Base-by-base conservation (phyloP, 768 basidiomycete genomes). In the Dentipellis sp. region DNA sequence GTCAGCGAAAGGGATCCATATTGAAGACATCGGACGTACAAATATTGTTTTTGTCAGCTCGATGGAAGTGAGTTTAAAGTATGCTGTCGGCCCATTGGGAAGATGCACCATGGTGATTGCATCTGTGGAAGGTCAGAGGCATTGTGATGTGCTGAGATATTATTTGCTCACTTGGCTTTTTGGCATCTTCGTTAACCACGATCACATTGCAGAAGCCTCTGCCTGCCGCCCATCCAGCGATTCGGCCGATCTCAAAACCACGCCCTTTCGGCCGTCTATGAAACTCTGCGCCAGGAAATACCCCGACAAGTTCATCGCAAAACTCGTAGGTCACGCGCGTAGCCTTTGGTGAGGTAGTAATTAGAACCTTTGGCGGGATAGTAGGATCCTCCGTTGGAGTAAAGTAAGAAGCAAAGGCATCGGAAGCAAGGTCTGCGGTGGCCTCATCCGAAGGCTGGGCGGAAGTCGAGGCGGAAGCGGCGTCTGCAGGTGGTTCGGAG, bases 101-200 rank as follows among this genome's bases (percentile, higher is more conserved):
- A 99, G 82, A 66, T 95, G 82, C 46, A 93, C 81, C 53, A 98
- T 71, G 0, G 95, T 97, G 59, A 99, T 84, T 2, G 94, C 93
- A 71, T 95, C 97, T 98, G 61, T 4, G 58, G 16, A 52, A 39
- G 50, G 21, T 8, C 23, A 22, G 58, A 10, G 50, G 19, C 16
- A 48, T 58, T 35, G 52, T 57, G 19, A 61, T 56, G 63, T 16
- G 58, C 51, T 40, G 38, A 6, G 38, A 47, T 38, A 17, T 11
- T 35, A 54, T 49, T 49, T 23, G 78, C 97, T 95, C 14, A 78
- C 97, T 97, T 12, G 94, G 89, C 66, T 86, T 86, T 67, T 94
- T 94, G 77, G 84, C 86, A 63, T 98, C 91, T 66, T 99, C 97
- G 60, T 98, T 98, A 36, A 98, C 91, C 2, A 99, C 91, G 45